Evolutionary conservation across 352 stramenopile genomes (phyloP), one percentile per base, ranked within the genome.

Genomic region (Globisporangium camurandrum): DNA sequence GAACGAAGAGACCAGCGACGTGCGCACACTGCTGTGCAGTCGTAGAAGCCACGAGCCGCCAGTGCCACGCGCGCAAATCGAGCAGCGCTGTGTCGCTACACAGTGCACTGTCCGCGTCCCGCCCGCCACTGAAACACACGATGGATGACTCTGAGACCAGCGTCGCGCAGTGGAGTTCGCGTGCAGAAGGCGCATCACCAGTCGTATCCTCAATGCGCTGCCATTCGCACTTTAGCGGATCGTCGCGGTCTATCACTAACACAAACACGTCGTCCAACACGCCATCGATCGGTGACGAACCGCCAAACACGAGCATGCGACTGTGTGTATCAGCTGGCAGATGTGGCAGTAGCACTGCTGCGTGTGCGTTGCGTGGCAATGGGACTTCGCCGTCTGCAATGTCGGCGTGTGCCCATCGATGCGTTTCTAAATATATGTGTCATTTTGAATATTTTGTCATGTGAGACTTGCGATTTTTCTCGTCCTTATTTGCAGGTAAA

Each of bases 11-110:
- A n/a, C n/a, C 72, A 24, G 67, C 61, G 14, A 44, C 59, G 30
- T 84, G 59, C 1, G 72, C 70, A 41, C 72, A 87, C 11, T 71
- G 62, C 28, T 75, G n/a, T 76, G 68, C 70, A 84, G 26, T 71
- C 70, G 38, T 69, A 76, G 31, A 83, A 70, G 64, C 66, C 4
- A 82, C 57, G 14, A 80, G 57, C 36, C 79, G 60, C 75, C 72
- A 87, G 20, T 52, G 47, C 75, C 70, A 85, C 0, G 36, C 50
- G 3, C 41, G 50, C 1, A 54, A 39, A 20, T 77, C 51, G 1
- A 87, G 56, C 20, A 79, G n/a, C 10, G 64, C 68, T 64, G 84
- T 71, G 61, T 85, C 75, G 0, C 62, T 75, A 47, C 75, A 87
- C 12, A 87, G 58, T 39, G 64, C 66, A 3, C 75, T 73, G 24